A percentile compares a stretch with the other conserved stretches of the same genome.
Conservation (phyloP, 306 rosid species). For the Castanospermum australe region DNA sequence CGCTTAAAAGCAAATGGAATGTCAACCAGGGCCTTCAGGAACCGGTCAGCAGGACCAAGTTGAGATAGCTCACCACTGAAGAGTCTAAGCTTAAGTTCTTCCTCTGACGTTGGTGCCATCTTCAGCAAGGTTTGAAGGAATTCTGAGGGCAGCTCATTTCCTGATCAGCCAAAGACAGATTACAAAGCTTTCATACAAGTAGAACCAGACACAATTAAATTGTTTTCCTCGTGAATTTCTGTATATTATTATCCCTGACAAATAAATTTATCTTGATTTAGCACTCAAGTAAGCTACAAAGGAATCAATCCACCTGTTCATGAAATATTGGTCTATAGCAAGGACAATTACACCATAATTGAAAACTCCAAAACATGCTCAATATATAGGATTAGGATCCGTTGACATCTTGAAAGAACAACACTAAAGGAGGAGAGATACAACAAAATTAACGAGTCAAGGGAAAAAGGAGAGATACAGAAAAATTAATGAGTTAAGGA, state of each 20-base stretch:
- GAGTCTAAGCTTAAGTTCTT: slow-evolving; percentile 88
- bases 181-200: slow-evolving; percentile 22
- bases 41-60: slow-evolving; percentile 90
- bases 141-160: slow-evolving; percentile 85
- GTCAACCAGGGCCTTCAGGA: slow-evolving; percentile 74
- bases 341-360: too few relatives aligned
- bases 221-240: neutral
- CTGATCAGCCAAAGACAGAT: slow-evolving; percentile 48
- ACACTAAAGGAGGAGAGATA: too few relatives aligned
- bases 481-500: too few relatives aligned
- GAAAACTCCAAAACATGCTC: too few relatives aligned
- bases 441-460: too few relatives aligned
- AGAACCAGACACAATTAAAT: slow-evolving; percentile 12
- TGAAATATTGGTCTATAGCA: too few relatives aligned
- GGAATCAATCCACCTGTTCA: neutral
- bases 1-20: slow-evolving; percentile 86
- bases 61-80: slow-evolving; percentile 71
- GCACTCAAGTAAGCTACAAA: neutral
- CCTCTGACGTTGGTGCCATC: slow-evolving; percentile 94
- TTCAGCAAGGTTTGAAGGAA: slow-evolving; percentile 79
- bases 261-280: neutral
- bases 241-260: neutral
- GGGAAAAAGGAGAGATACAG: too few relatives aligned
- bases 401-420: too few relatives aligned
- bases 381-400: too few relatives aligned